A percentile compares a stretch with the other conserved stretches of the same genome.
Conservation (phyloP, 2,329 filamentous ascomycete genomes). For the Penicillium sp. region DNA sequence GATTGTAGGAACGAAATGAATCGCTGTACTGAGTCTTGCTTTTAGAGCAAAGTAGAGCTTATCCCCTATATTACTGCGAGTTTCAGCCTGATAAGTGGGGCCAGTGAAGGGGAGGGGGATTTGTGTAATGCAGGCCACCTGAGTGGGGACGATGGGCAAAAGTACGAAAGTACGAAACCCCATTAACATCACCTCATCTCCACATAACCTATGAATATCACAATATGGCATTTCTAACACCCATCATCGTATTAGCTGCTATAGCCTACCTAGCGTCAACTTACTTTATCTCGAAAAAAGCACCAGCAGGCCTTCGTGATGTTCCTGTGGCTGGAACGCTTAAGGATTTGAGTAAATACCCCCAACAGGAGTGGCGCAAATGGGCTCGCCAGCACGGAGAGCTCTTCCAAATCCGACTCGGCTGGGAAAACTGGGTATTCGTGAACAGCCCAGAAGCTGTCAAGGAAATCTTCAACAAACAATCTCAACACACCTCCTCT, state of each 20-base stretch:
- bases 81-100: no score
- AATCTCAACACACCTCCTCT: slow-evolving; percentile 1
- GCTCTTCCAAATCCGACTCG: slow-evolving; percentile 2
- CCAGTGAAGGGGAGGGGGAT: no score
- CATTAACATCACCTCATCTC: neutral
- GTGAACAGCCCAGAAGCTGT: slow-evolving; percentile 6
- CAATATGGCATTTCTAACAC: neutral
- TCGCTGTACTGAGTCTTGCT: no score
- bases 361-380: neutral
- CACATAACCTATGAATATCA: neutral
- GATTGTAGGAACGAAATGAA: no score
- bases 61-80: no score
- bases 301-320: neutral
- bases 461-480: slow-evolving; percentile 6
- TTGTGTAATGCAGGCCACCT: no score
- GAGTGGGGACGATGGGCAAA: neutral
- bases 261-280: neutral
- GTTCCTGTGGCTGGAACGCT: neutral
- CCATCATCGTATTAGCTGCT: neutral
- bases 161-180: neutral
- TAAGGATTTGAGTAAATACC: neutral
- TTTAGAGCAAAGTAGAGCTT: no score
- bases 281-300: neutral
- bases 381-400: slow-evolving; percentile 6
- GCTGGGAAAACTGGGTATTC: neutral